Percentiles rank a stretch among this genome's conserved stretches.
phyloP scores from a whole-genome alignment of 2,329 filamentous ascomycete genomes.

The Fusarium pseudograminearum region DNA sequence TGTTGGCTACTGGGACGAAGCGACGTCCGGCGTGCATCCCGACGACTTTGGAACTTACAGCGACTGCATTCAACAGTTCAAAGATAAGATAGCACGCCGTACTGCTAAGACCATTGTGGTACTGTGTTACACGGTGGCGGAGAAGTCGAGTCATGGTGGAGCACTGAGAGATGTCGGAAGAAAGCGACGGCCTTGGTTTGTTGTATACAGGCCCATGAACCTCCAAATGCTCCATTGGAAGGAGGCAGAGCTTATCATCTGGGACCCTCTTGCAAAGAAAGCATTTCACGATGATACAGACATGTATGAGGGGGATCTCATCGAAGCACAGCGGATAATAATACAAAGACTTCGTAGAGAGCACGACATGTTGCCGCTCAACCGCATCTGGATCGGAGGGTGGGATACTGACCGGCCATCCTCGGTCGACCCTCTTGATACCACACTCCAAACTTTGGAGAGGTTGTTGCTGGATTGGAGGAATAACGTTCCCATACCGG shows the following conservation, averaged over 20 bases:
- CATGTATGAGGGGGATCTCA: slow-evolving; percentile 54
- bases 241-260: slow-evolving; percentile 64
- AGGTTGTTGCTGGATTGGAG: slow-evolving; percentile 51
- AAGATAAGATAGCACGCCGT: slow-evolving; percentile 12
- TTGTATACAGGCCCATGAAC: slow-evolving; percentile 59
- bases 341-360: slow-evolving; percentile 54
- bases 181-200: slow-evolving; percentile 64
- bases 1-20: slow-evolving; percentile 55
- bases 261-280: slow-evolving; percentile 58
- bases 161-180: slow-evolving; percentile 35
- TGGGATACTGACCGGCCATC: slow-evolving; percentile 41
- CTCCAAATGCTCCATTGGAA: slow-evolving; percentile 51
- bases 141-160: slow-evolving; percentile 50
- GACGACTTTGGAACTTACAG: slow-evolving; percentile 39
- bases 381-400: slow-evolving; percentile 61
- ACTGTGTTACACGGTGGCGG: slow-evolving; percentile 64
- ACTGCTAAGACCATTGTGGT: slow-evolving; percentile 50
- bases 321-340: slow-evolving; percentile 60
- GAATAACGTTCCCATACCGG: slow-evolving; percentile 53
- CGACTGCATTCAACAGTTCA: slow-evolving; percentile 39
- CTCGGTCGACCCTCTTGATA: slow-evolving; percentile 54
- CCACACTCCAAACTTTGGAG: slow-evolving; percentile 56
- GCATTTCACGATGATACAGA: slow-evolving; percentile 38
- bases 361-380: slow-evolving; percentile 50
- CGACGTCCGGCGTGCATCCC: slow-evolving; percentile 40